A percentile compares a stretch with the other conserved stretches of the same genome.
Conservation (phyloP, 2,329 filamentous ascomycete species). For the Ceratocystis colombiana region DNA sequence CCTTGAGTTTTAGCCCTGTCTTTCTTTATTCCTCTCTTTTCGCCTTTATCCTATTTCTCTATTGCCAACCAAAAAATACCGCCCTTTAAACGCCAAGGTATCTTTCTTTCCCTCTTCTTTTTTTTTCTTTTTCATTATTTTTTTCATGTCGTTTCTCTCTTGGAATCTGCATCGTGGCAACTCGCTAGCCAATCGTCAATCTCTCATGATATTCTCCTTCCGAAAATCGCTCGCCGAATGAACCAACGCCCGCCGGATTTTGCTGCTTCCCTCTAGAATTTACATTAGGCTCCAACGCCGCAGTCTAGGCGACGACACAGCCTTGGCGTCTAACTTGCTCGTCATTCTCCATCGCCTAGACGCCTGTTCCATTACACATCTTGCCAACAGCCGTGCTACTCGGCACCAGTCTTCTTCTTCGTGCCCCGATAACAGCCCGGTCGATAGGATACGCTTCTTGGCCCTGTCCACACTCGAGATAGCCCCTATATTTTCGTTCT, state of each 20-base stretch:
- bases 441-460: background rate
- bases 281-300: background rate
- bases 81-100: background rate
- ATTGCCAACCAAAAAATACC: background rate
- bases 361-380: background rate
- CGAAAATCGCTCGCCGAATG: background rate
- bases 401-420: background rate
- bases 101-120: background rate
- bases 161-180: background rate
- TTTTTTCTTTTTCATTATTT: background rate
- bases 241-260: background rate
- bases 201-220: background rate
- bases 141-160: background rate
- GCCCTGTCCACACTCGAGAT: background rate
- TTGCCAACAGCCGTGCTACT: background rate
- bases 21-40: background rate
- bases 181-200: background rate
- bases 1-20: background rate
- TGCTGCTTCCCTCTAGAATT: background rate
- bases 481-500: background rate
- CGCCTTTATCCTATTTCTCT: background rate
- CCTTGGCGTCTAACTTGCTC: too few species aligned
- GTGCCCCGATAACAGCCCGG: background rate
- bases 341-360: background rate
- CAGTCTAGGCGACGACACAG: too few species aligned